phyloP scores from a whole-genome alignment of 139 green algal species.

The Ettlia oleoabundans region DNA sequence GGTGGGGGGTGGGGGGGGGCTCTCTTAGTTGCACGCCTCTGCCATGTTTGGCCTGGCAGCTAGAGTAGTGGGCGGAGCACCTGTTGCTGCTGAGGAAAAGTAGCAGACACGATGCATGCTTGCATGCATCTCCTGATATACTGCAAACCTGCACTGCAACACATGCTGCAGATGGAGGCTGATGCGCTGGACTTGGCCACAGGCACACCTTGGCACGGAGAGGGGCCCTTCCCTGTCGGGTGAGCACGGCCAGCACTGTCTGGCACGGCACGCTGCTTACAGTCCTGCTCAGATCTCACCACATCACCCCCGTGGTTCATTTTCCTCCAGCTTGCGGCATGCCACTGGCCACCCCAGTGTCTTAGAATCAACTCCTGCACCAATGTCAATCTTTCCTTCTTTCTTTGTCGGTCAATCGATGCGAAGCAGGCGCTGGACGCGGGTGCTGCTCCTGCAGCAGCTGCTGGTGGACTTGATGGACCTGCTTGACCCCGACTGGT shows the following conservation, averaged over 20 bases:
- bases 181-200: not conserved
- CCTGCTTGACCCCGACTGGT: slow-evolving; percentile 68
- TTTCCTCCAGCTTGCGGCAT: too few relatives aligned
- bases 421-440: slow-evolving; percentile 56
- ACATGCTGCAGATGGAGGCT: not conserved
- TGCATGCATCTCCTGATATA: too few relatives aligned
- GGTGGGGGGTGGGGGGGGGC: too few relatives aligned
- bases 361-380: not conserved
- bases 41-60: too few relatives aligned
- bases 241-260: not conserved
- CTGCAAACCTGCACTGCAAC: too few relatives aligned
- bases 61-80: too few relatives aligned
- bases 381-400: not conserved
- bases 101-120: too few relatives aligned
- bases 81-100: too few relatives aligned
- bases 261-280: not conserved
- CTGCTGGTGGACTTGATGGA: slow-evolving; percentile 77
- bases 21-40: too few relatives aligned
- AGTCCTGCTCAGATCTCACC: not conserved
- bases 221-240: not conserved
- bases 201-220: not conserved
- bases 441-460: slow-evolving; percentile 73
- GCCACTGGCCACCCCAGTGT: not conserved
- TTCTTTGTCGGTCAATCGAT: not conserved
- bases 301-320: not conserved